Evolutionary conservation across 371 early-diverging fungal genomes (phyloP).

Genomic region (Lichtheimia ornata): DNA sequence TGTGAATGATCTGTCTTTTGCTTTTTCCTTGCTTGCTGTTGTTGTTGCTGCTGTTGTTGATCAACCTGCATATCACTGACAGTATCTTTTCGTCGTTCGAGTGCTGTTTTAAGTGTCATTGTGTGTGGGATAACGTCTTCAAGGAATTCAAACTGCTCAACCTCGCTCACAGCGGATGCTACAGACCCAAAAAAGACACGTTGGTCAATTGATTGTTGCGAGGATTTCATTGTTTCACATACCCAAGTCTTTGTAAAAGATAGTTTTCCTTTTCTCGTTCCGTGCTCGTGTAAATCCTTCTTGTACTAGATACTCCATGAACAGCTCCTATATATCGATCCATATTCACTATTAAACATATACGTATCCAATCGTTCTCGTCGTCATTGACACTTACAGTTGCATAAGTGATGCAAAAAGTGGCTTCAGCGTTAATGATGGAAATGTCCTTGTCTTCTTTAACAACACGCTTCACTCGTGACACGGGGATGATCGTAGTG

Average conservation of each 20-base stretch:
- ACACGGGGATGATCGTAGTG: conserved; percentile 64
- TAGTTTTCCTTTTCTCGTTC: conserved; percentile 72
- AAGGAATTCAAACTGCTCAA: conserved; percentile 47
- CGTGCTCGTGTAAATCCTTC: conserved; percentile 67
- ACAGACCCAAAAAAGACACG: background rate
- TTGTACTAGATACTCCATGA: conserved; percentile 72
- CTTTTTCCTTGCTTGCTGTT: background rate
- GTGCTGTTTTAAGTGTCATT: conserved; percentile 56
- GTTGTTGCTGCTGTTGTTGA: conserved; percentile 7
- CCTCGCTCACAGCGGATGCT: conserved; percentile 45
- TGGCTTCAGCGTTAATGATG: conserved; percentile 72
- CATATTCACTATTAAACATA: background rate
- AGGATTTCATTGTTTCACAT: conserved; percentile 18
- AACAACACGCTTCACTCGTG: conserved; percentile 83
- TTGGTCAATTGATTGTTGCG: background rate
- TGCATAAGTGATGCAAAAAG: conserved; percentile 76
- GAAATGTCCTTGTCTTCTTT: conserved; percentile 81
- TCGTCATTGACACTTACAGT: conserved; percentile 50
- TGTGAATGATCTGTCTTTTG: background rate
- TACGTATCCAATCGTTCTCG: background rate
- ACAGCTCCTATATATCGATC: conserved; percentile 61
- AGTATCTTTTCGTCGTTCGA: conserved; percentile 53
- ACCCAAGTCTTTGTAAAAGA: conserved; percentile 79
- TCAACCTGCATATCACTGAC: conserved; percentile 21
- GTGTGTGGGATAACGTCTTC: conserved; percentile 62